phyloP scores from a whole-genome alignment of 495 filamentous ascomycete species.

The Baudoinia panamericana region DNA sequence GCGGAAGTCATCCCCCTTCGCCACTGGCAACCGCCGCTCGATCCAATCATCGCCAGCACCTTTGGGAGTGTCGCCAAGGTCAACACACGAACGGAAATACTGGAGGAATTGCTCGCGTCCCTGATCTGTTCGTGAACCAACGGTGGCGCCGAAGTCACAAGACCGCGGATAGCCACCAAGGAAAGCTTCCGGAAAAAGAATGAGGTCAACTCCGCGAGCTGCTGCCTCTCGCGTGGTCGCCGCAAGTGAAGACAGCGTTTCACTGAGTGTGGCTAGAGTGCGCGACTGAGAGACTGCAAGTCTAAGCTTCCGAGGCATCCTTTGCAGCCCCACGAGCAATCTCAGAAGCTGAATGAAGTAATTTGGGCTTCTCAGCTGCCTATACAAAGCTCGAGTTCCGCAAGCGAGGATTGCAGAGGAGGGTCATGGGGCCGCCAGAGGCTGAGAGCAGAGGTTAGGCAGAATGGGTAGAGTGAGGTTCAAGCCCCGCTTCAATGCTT shows the following conservation, averaged over 20 bases:
- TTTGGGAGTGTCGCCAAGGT: slow-evolving; percentile 71
- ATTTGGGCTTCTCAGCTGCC: too few species aligned
- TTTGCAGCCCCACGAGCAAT: not conserved
- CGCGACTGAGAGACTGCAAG: slow-evolving; percentile 67
- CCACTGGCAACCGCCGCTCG: slow-evolving; percentile 42
- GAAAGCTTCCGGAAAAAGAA: slow-evolving; percentile 89
- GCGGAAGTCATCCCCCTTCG: slow-evolving; percentile 32
- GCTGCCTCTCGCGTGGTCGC: slow-evolving; percentile 41
- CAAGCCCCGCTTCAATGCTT: too few species aligned
- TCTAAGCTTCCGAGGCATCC: slow-evolving; percentile 40
- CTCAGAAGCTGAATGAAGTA: too few species aligned
- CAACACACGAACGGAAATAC: slow-evolving; percentile 67
- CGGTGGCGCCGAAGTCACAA: slow-evolving; percentile 58
- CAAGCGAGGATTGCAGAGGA: too few species aligned
- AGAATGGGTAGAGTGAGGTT: too few species aligned
- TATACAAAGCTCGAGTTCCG: too few species aligned
- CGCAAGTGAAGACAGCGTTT: slow-evolving; percentile 54
- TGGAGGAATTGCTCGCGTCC: slow-evolving; percentile 74
- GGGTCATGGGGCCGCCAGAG: too few species aligned
- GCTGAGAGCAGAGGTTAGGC: too few species aligned
- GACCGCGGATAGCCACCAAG: slow-evolving; percentile 85
- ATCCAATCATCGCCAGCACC: slow-evolving; percentile 68
- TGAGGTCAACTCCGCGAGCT: slow-evolving; percentile 47
- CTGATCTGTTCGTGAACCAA: slow-evolving; percentile 52
- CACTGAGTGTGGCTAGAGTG: slow-evolving; percentile 48